Base-by-base conservation (phyloP, 257 asterid species). In the Scutellaria galericulata region DNA sequence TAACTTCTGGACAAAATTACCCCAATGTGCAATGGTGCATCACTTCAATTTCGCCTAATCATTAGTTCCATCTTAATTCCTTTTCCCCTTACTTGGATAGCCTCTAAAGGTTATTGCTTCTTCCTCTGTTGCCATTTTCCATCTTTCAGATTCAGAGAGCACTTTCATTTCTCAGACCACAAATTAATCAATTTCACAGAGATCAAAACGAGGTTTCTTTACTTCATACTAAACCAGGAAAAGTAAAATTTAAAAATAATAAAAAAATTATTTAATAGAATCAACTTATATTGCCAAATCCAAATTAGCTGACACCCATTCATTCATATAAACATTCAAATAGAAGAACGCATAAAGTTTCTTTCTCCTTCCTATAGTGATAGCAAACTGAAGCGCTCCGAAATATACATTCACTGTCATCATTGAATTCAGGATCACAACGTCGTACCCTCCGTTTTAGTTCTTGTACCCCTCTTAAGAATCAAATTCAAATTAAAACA, bases 361-460 rank as follows among this genome's bases (percentile, higher is more conserved):
- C 54, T 47, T 58, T 56, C 63, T 27, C 59, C 55, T 37, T 61
- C 50, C 31, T 61, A 39, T 18, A 59, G 41, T 64, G 27, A 40
- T 47, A 5, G 9, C 65, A 73, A 51, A 31, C 9, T 35, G 54
- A 75, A 37, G 63, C 74, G 56, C 64, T 7, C 15, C 2, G 2
- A 20, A 75, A 50, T 41, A 63, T 60, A 31, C 59, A 64, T 67
- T 48, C 47, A 11, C 54, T 50, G 3, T 39, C 39, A 41, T 73
- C 55, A 8, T 31, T 18, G 46, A 74, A 55, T 22, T 52, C 40
- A 68, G 47, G 8, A 42, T 31, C 66, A 39, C 75, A 59, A 46
- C 10, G 54, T 27, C 53, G 77, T 73, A 72, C 74, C 58, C 70
- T 40, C 73, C 11, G 50, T 66, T 68, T 68, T 46, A 68, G 5